Evolutionary conservation across 208 protist species (phyloP).

Genomic region (Endotrypanum monterogeii): DNA sequence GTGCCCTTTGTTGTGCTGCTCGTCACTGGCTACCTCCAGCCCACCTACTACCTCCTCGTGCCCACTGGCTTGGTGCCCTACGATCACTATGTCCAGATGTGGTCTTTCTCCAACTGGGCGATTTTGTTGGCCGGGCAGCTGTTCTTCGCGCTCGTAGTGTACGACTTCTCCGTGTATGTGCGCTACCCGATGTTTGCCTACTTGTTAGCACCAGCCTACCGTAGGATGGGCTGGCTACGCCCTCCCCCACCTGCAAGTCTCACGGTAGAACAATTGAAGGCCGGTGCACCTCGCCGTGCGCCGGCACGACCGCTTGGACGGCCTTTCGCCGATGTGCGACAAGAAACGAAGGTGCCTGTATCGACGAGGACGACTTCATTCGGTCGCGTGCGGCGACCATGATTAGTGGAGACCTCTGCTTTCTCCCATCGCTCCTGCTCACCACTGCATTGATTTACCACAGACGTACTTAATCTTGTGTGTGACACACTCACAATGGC

Average conservation of each 20-base stretch:
- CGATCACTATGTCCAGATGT: constrained; percentile 73
- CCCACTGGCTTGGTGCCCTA: constrained; percentile 49
- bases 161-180: constrained; percentile 79
- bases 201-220: constrained; percentile 66
- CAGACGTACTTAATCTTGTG: not conserved
- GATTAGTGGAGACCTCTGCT: not conserved
- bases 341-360: constrained; percentile 21
- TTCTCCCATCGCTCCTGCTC: not conserved
- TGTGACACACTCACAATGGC: not conserved
- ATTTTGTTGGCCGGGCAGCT: constrained; percentile 66
- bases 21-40: constrained; percentile 53
- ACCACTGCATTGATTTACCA: not conserved
- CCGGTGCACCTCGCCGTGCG: constrained; percentile 24
- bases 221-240: constrained; percentile 45
- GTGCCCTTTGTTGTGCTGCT: constrained; percentile 54
- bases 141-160: constrained; percentile 62
- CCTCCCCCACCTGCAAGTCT: constrained; percentile 29
- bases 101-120: constrained; percentile 63
- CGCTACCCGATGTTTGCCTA: constrained; percentile 77
- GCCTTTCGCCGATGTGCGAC: constrained; percentile 44
- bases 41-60: constrained; percentile 79
- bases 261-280: constrained; percentile 53
- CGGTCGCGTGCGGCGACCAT: constrained; percentile 12
- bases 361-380: constrained; percentile 5
- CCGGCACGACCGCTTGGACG: constrained; percentile 55